A percentile compares a stretch with the other conserved stretches of the same genome.
phyloP scores from a whole-genome alignment of 2,329 filamentous ascomycete species.

The Colletotrichum gigasporum region DNA sequence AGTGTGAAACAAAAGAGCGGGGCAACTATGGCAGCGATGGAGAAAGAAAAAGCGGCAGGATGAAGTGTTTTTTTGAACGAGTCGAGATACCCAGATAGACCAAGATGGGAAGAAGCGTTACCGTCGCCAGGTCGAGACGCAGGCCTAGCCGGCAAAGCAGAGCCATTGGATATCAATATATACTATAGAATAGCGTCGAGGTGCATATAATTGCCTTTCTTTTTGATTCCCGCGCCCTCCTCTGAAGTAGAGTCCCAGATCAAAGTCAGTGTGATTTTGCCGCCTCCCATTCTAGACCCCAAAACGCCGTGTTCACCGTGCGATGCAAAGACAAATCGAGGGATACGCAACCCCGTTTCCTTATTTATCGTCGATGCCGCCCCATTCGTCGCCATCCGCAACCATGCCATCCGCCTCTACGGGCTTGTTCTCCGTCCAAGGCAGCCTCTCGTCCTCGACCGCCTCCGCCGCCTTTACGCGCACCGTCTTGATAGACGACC shows the following conservation, averaged over 20 bases:
- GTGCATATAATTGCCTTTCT: conserved; percentile 13
- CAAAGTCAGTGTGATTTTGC: neutral
- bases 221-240: neutral
- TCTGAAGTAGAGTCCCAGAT: neutral
- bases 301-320: conserved; percentile 28
- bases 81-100: conserved; percentile 32
- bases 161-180: conserved; percentile 28
- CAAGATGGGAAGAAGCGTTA: conserved; percentile 14
- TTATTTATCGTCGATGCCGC: conserved; percentile 32
- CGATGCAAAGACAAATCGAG: conserved; percentile 22
- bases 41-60: neutral
- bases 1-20: too few relatives aligned
- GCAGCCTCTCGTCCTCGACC: conserved; percentile 78
- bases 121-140: neutral
- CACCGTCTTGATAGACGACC: conserved; percentile 75
- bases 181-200: conserved; percentile 24
- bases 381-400: conserved; percentile 40
- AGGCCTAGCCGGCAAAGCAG: neutral
- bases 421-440: conserved; percentile 62
- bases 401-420: conserved; percentile 42
- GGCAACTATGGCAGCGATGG: neutral
- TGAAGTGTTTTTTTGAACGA: conserved; percentile 16
- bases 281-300: conserved; percentile 3
- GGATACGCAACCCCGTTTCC: neutral
- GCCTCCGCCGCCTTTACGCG: conserved; percentile 75